Evolutionary conservation across 306 rosid species (phyloP).

Genomic region (Hippophae gyantsensis): DNA sequence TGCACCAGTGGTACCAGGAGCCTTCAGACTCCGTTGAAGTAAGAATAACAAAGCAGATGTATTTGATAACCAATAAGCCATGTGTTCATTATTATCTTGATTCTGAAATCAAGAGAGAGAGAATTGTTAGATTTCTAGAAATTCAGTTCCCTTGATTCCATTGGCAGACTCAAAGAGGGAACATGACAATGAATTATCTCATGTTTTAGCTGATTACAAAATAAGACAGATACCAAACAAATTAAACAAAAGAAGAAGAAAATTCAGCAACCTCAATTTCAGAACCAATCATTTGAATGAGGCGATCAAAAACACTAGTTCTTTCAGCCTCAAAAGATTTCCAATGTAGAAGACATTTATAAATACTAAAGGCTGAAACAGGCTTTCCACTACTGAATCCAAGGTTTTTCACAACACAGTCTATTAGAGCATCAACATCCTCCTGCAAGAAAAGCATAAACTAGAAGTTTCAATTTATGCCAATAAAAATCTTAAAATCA

Average conservation of each 20-base stretch:
- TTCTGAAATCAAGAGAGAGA: constrained; percentile 44
- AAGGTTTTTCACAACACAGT: constrained; percentile 69
- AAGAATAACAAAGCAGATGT: constrained; percentile 80
- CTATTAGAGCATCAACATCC: constrained; percentile 85
- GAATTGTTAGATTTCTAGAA: not conserved
- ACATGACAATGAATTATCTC: not conserved
- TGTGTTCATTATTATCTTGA: constrained; percentile 87
- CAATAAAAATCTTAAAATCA: too few species aligned
- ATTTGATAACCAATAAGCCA: constrained; percentile 98
- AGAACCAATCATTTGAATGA: constrained; percentile 98
- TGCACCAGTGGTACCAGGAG: constrained; percentile 56
- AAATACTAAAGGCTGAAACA: constrained; percentile 91
- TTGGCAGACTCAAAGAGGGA: not conserved
- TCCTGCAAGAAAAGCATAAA: constrained; percentile 46
- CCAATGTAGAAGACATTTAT: constrained; percentile 98
- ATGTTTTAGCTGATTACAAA: not conserved
- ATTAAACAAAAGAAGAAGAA: not conserved
- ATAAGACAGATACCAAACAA: not conserved
- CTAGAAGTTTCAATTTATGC: too few species aligned
- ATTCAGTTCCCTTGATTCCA: not conserved
- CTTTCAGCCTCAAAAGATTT: constrained; percentile 99
- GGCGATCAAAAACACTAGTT: constrained; percentile 98
- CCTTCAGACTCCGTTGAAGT: constrained; percentile 82
- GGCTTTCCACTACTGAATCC: constrained; percentile 95
- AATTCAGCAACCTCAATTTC: constrained; percentile 71